These are phyloP conservation scores for Phytophthora pluvialis DNA, from an alignment of 352 stramenopile genomes.

Conservation along the genomic window DNA sequence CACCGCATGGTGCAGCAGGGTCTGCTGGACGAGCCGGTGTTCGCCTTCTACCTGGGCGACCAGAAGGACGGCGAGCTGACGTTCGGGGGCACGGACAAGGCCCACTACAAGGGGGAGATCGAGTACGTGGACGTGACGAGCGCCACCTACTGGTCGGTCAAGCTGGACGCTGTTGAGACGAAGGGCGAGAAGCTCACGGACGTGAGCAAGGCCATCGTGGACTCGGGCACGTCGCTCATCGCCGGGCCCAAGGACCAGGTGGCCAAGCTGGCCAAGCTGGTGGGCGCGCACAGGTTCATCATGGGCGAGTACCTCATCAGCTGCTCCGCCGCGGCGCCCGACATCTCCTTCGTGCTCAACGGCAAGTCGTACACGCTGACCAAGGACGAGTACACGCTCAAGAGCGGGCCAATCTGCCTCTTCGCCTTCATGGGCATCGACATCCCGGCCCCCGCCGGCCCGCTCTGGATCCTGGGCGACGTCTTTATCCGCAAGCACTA, in stretches of 20 bases:
- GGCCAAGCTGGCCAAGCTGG: constrained; percentile 75
- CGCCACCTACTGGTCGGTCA: constrained; percentile 75
- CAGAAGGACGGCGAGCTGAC: constrained; percentile 83
- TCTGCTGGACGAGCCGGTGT: constrained; percentile 90
- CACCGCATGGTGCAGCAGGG: constrained; percentile 92
- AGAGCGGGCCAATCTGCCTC: constrained; percentile 91
- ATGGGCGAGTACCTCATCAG: constrained; percentile 96
- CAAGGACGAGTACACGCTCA: constrained; percentile 94
- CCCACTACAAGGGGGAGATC: constrained; percentile 95
- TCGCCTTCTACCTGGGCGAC: constrained; percentile 97
- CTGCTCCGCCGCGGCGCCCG: constrained; percentile 87
- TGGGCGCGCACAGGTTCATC: constrained; percentile 93
- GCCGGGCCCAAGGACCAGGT: constrained; percentile 92
- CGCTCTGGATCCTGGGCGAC: constrained; percentile 92
- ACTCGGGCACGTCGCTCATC: constrained; percentile 96
- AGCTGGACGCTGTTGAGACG: constrained; percentile 74
- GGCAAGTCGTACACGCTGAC: constrained; percentile 93
- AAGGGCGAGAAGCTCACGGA: constrained; percentile 59
- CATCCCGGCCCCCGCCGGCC: constrained; percentile 82
- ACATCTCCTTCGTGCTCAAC: constrained; percentile 94
- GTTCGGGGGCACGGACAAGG: constrained; percentile 79
- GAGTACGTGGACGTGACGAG: constrained; percentile 87
- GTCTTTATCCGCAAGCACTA: constrained; percentile 97
- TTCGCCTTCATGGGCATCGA: constrained; percentile 97
- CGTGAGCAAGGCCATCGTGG: constrained; percentile 92